These are phyloP conservation scores for Cordyceps militaris DNA, from an alignment of 2,329 filamentous ascomycete genomes.

Conservation along the genomic window DNA sequence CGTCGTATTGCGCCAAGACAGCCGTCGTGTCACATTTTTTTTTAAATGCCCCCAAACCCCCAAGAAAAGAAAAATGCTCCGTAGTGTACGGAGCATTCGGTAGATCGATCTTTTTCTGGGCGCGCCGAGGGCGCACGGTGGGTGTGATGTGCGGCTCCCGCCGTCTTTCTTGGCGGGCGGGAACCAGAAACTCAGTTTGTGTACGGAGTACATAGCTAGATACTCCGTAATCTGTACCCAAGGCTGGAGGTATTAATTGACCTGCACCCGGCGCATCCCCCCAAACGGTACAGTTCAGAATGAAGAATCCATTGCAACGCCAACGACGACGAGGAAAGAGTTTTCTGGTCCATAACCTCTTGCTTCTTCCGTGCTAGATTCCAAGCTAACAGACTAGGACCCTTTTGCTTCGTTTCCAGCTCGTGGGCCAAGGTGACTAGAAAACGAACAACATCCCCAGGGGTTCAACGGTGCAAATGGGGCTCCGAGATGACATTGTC, in stretches of 20 bases:
- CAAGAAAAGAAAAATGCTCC: not conserved
- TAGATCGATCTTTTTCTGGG: not conserved
- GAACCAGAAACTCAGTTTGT: no score
- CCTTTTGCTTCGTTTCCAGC: no score
- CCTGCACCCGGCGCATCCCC: not conserved
- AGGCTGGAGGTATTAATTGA: no score
- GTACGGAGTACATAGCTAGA: no score
- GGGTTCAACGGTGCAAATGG: not conserved
- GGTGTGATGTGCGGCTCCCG: no score
- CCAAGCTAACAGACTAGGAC: no score
- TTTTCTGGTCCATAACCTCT: not conserved
- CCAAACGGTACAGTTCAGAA: not conserved
- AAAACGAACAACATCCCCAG: not conserved
- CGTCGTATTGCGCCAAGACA: not conserved
- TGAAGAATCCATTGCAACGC: not conserved
- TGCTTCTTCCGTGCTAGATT: not conserved
- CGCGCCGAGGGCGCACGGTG: not conserved
- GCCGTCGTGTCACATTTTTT: no score
- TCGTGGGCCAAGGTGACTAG: not conserved
- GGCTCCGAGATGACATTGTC: no score
- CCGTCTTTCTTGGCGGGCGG: not conserved
- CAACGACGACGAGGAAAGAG: no score
- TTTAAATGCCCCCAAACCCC: not conserved
- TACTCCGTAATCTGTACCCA: no score
- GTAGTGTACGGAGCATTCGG: no score